Evolutionary conservation across 2,329 filamentous ascomycete genomes (phyloP).

Genomic region (Acrocalymma vagum): DNA sequence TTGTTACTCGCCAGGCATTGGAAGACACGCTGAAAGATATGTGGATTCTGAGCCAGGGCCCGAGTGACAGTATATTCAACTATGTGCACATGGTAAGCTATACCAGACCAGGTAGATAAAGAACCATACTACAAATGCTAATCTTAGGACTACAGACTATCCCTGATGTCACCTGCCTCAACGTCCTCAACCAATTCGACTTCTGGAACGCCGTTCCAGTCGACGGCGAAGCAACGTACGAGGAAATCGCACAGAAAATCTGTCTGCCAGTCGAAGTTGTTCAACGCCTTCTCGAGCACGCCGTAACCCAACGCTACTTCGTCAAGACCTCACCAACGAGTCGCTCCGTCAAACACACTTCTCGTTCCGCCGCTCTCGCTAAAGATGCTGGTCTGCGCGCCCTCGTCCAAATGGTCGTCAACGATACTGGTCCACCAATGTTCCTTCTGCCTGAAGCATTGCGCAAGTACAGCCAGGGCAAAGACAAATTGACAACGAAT

Average conservation of each 20-base stretch:
- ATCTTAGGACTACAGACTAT: constrained; percentile 47
- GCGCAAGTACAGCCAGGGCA: constrained; percentile 33
- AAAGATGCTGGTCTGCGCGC: constrained; percentile 31
- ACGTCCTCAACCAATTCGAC: constrained; percentile 61
- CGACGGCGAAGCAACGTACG: constrained; percentile 52
- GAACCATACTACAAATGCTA: background rate
- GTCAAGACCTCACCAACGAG: constrained; percentile 21
- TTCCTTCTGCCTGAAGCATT: constrained; percentile 37
- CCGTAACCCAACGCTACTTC: constrained; percentile 48
- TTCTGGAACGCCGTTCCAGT: constrained; percentile 62
- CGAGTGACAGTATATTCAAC: constrained; percentile 60
- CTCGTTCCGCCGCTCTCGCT: constrained; percentile 38
- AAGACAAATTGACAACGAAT: constrained; percentile 27
- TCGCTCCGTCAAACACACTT: constrained; percentile 32
- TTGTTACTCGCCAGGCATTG: constrained; percentile 55
- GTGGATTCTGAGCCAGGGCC: constrained; percentile 57
- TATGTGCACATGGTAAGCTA: constrained; percentile 36
- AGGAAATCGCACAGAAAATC: constrained; percentile 36
- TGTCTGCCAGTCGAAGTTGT: constrained; percentile 37
- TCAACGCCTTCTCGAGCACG: constrained; percentile 43
- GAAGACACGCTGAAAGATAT: constrained; percentile 58
- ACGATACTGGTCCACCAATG: constrained; percentile 37
- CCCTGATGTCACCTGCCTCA: constrained; percentile 55
- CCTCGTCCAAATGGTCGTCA: constrained; percentile 33
- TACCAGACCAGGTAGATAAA: background rate